phyloP scores from a whole-genome alignment of 306 rosid genomes.

The Ziziphus jujuba region DNA sequence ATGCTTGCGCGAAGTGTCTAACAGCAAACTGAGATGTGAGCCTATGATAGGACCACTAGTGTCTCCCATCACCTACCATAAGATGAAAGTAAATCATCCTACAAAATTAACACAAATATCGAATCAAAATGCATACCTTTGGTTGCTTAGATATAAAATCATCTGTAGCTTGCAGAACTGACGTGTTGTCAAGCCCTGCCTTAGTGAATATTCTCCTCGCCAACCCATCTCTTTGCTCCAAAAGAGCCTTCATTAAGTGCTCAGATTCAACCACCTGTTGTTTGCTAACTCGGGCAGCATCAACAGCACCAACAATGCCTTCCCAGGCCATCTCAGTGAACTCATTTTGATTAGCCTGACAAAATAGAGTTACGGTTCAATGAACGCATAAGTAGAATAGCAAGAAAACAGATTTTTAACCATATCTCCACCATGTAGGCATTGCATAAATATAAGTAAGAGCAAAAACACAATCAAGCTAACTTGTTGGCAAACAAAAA shows the following conservation, averaged over 20 bases:
- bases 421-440: neutral
- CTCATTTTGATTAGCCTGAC: constrained; percentile 65
- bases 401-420: neutral
- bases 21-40: constrained; percentile 49
- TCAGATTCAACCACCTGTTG: constrained; percentile 93
- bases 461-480: too few species aligned
- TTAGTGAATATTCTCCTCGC: constrained; percentile 85
- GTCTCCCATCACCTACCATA: constrained; percentile 68
- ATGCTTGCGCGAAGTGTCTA: constrained; percentile 59
- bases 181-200: constrained; percentile 88
- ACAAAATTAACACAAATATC: constrained; percentile 7
- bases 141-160: constrained; percentile 82
- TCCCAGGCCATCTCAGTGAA: constrained; percentile 99
- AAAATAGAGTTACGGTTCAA: neutral
- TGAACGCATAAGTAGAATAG: neutral
- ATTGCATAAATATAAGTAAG: too few species aligned
- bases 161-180: constrained; percentile 87
- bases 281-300: constrained; percentile 72
- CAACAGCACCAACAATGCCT: constrained; percentile 77
- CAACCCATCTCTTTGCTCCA: constrained; percentile 94
- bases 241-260: constrained; percentile 91
- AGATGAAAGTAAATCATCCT: neutral
- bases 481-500: neutral
- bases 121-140: constrained; percentile 46
- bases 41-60: constrained; percentile 79